A percentile compares a stretch with the other conserved stretches of the same genome.
phyloP scores from a whole-genome alignment of 1,284 basidiomycete genomes.

The Rhodotorula sp. region DNA sequence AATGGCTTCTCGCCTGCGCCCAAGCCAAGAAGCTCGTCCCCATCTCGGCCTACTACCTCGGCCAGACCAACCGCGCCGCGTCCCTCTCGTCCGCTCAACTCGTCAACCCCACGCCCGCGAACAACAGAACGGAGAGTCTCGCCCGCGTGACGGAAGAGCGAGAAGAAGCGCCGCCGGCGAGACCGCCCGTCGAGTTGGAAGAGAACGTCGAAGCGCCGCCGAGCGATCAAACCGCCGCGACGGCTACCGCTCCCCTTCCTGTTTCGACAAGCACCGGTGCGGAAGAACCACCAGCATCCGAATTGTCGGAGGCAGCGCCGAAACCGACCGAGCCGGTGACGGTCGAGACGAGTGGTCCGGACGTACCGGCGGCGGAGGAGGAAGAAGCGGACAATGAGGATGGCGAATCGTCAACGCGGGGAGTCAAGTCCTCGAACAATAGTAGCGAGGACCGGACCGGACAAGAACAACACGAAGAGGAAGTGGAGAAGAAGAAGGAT shows the following conservation, averaged over 20 bases:
- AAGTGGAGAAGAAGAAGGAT: not conserved
- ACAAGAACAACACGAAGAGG: not conserved
- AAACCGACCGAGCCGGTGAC: not conserved
- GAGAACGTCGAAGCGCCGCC: slow-evolving; percentile 29
- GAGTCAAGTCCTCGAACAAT: too few species aligned
- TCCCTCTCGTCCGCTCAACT: slow-evolving; percentile 40
- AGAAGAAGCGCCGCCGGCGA: not conserved
- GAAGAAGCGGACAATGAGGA: not conserved
- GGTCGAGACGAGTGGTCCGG: not conserved
- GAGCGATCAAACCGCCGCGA: not conserved
- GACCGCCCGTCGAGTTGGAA: slow-evolving; percentile 9
- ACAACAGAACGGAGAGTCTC: not conserved
- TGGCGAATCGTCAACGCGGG: too few species aligned
- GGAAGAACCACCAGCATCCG: not conserved
- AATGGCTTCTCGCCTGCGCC: slow-evolving; percentile 46
- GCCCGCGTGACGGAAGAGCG: not conserved
- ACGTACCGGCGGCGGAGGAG: not conserved
- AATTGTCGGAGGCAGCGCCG: not conserved
- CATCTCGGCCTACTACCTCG: slow-evolving; percentile 43
- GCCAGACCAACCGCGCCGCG: slow-evolving; percentile 39
- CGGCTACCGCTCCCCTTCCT: too few species aligned
- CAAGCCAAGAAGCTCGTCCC: slow-evolving; percentile 46
- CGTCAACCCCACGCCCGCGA: slow-evolving; percentile 9
- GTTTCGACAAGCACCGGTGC: not conserved
- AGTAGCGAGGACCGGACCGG: too few species aligned